A percentile compares a stretch with the other conserved stretches of the same genome.
phyloP scores from a whole-genome alignment of 1,284 basidiomycete genomes.

The Tylopilus sp. region DNA sequence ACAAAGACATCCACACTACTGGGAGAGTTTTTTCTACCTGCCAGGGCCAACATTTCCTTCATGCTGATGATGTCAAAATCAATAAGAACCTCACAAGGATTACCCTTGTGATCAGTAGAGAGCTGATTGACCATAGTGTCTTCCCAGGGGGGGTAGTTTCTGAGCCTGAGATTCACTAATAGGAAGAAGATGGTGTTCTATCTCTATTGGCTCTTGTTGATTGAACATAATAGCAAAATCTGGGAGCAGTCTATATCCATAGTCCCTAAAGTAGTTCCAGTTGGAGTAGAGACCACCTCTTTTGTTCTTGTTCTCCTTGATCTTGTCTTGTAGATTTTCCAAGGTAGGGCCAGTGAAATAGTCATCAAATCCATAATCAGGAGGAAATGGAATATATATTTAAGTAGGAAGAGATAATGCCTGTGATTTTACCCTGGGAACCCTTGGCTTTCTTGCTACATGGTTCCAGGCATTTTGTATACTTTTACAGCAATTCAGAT shows the following conservation, averaged over 20 bases:
- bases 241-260: conserved; percentile 5
- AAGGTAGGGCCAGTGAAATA: conserved; percentile 2
- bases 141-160: conserved; percentile 1
- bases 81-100: not conserved
- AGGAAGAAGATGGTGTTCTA: conserved; percentile 5
- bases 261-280: conserved; percentile 7
- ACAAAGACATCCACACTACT: no score
- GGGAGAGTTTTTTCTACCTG: no score
- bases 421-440: no score
- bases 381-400: not conserved
- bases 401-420: no score
- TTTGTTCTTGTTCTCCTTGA: no score
- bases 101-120: not conserved
- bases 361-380: no score
- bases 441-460: no score
- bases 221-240: conserved; percentile 7
- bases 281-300: not conserved
- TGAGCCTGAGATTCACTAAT: not conserved
- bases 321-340: conserved; percentile 1
- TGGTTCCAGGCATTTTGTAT: no score
- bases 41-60: not conserved
- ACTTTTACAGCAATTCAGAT: no score
- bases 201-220: conserved; percentile 1
- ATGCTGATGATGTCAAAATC: conserved; percentile 6
- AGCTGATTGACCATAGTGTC: conserved; percentile 1